These are phyloP conservation scores for Dioscorea alata DNA, from an alignment of 106 monocot species.

Conservation along the genomic window DNA sequence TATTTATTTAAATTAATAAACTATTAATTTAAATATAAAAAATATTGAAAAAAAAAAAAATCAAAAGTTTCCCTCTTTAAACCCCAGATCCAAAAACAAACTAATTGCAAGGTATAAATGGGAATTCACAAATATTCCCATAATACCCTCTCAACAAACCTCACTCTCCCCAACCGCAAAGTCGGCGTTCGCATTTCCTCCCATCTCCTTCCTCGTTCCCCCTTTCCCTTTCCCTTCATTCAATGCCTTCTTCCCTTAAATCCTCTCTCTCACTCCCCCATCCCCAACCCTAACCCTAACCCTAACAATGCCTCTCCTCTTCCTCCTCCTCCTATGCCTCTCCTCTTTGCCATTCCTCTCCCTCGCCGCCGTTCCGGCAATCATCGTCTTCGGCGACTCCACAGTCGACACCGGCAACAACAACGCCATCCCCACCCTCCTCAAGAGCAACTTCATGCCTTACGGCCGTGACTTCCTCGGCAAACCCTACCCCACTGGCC, in stretches of 20 bases:
- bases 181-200: not conserved
- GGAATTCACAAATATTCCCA: not conserved
- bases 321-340: not conserved
- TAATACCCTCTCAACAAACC: not conserved
- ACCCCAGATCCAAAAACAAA: not conserved
- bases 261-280: not conserved
- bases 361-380: not conserved
- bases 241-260: not conserved
- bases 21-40: no score
- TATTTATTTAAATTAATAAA: no score
- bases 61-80: not conserved
- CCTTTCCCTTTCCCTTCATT: not conserved
- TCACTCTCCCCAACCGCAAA: not conserved
- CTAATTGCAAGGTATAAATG: not conserved
- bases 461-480: constrained; percentile 8
- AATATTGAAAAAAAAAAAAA: not conserved
- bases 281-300: not conserved
- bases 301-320: not conserved
- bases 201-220: not conserved
- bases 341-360: not conserved
- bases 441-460: not conserved
- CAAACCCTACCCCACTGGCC: constrained; percentile 22
- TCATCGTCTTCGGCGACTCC: not conserved
- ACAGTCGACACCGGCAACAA: not conserved
- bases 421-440: not conserved